phyloP scores from a whole-genome alignment of 2,329 filamentous ascomycete species.

The Fusarium sp. region DNA sequence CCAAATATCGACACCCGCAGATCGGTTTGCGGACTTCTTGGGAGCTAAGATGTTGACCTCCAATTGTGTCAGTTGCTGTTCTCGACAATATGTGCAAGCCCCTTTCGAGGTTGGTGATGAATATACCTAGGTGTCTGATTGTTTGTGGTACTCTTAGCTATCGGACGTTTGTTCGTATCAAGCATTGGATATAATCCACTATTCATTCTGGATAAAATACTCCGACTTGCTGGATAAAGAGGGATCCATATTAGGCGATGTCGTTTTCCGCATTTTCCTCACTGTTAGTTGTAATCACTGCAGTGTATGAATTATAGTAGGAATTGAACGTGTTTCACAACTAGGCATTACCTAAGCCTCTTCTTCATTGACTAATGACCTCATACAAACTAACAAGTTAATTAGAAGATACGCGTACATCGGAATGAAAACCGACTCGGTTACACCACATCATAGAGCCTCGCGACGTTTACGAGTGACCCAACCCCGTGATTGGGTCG shows the following conservation, averaged over 20 bases:
- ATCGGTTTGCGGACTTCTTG: too few species aligned
- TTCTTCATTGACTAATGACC: background rate
- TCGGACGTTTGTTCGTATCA: too few species aligned
- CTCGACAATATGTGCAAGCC: too few species aligned
- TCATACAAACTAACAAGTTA: background rate
- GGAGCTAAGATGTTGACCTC: too few species aligned
- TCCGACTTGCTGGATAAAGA: background rate
- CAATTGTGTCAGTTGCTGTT: too few species aligned
- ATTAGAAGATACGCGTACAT: background rate
- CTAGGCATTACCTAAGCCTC: background rate
- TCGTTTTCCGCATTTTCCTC: background rate
- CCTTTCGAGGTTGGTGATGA: too few species aligned
- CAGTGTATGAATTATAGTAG: too few species aligned
- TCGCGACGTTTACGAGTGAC: constrained; percentile 7
- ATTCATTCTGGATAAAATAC: background rate
- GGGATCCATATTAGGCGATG: background rate
- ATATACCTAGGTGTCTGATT: too few species aligned
- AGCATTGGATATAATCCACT: too few species aligned
- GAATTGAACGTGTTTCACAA: background rate
- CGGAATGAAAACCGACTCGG: background rate
- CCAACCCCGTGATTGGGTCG: constrained; percentile 33
- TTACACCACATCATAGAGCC: constrained; percentile 7
- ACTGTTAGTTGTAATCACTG: background rate
- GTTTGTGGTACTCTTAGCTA: too few species aligned
- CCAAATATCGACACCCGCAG: too few species aligned